Conservation (phyloP, 495 filamentous ascomycete genomes). For the Daldinia grandis region DNA sequence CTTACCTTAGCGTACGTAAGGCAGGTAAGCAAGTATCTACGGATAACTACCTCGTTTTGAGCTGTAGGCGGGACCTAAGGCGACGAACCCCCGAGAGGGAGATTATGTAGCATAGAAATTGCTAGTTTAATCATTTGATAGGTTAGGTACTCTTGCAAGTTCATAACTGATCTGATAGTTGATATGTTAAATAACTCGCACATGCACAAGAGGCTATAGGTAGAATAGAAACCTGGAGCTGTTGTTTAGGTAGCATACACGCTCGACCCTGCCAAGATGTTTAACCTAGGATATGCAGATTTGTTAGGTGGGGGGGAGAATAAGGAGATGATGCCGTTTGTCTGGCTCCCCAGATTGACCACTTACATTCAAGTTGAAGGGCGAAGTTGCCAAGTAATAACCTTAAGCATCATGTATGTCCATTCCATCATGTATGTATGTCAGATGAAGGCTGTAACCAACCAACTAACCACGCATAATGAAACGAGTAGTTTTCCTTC, state of each 20-base stretch:
- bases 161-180: not conserved
- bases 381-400: constrained; percentile 31
- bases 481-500: not conserved
- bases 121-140: not conserved
- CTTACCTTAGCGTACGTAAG: no score
- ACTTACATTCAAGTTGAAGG: not conserved
- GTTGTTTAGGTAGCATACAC: not conserved
- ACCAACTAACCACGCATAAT: no score
- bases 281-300: constrained; percentile 1
- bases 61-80: not conserved
- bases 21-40: no score
- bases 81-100: not conserved
- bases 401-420: constrained; percentile 43
- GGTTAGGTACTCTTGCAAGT: not conserved
- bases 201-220: not conserved
- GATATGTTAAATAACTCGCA: not conserved
- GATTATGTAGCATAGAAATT: not conserved
- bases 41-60: not conserved
- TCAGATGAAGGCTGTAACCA: constrained; percentile 39
- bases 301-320: not conserved
- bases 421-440: constrained; percentile 17
- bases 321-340: not conserved
- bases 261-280: constrained; percentile 5
- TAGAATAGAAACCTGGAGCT: not conserved
- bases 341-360: constrained; percentile 9